Conservation (phyloP, 768 basidiomycete species). For the Amanita pallidorosea region DNA sequence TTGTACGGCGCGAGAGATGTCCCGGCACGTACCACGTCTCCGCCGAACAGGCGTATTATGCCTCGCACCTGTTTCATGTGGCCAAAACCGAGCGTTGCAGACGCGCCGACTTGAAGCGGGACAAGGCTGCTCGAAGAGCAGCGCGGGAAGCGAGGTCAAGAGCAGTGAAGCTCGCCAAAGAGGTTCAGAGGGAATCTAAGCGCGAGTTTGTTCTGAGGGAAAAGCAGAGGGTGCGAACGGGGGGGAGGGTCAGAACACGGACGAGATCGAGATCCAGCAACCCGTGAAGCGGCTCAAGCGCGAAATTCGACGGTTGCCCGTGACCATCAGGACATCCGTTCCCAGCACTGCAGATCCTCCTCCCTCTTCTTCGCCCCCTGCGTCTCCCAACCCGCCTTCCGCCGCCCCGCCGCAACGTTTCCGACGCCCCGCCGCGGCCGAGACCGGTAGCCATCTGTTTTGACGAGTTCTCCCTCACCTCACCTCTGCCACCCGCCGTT, state of each 20-base stretch:
- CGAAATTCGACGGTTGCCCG: background rate
- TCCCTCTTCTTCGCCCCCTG: background rate
- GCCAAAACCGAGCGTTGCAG: background rate
- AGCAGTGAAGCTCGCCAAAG: background rate
- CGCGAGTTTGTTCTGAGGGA: background rate
- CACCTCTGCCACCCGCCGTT: background rate
- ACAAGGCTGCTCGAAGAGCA: background rate
- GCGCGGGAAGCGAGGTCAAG: background rate
- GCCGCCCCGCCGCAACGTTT: background rate
- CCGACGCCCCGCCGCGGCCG: background rate
- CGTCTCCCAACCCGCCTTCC: background rate
- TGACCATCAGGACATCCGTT: background rate
- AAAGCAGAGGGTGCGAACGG: background rate
- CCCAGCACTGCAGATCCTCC: background rate
- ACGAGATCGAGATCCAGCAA: background rate
- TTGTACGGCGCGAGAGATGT: background rate
- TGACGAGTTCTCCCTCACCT: background rate
- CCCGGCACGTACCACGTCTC: background rate
- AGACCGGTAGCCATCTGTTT: background rate
- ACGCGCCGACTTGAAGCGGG: background rate
- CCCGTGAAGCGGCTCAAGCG: background rate
- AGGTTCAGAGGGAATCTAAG: background rate
- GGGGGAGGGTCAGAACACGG: background rate
- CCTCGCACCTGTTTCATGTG: background rate
- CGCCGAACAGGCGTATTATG: background rate